A percentile compares a stretch with the other conserved stretches of the same genome.
phyloP scores from a whole-genome alignment of 768 basidiomycete genomes.

The Leccinum subgranulosum region DNA sequence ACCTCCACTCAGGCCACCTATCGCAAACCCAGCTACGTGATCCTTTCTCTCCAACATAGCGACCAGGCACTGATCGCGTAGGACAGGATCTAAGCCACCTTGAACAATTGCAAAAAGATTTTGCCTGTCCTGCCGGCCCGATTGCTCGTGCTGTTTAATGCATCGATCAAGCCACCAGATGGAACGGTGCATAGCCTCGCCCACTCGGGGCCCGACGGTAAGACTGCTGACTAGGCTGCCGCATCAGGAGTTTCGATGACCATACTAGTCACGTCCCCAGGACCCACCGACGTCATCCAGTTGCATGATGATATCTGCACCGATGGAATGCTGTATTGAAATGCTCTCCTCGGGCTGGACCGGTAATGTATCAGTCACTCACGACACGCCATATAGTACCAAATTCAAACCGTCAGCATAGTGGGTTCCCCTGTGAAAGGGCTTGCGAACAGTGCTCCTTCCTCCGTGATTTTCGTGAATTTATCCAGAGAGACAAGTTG shows the following conservation, averaged over 20 bases:
- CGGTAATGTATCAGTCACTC: background rate
- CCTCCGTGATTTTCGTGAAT: conserved; percentile 83
- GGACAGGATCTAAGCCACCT: conserved; percentile 70
- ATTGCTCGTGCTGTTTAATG: conserved; percentile 67
- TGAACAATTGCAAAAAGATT: conserved; percentile 93
- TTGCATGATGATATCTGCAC: conserved; percentile 94
- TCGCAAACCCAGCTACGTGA: conserved; percentile 84
- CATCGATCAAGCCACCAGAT: conserved; percentile 90
- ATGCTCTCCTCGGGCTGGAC: conserved; percentile 86
- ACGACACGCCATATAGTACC: background rate
- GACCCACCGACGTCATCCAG: conserved; percentile 83
- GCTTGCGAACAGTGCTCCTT: conserved; percentile 81
- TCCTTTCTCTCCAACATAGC: conserved; percentile 78
- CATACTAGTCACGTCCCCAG: background rate
- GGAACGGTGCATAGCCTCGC: conserved; percentile 85
- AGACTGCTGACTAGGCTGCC: conserved; percentile 64
- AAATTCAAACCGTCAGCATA: conserved; percentile 65
- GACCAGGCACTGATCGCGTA: conserved; percentile 74
- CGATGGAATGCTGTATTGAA: conserved; percentile 85
- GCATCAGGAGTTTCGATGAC: conserved; percentile 1
- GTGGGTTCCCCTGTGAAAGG: conserved; percentile 87
- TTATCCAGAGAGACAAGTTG: conserved; percentile 83
- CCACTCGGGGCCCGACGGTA: conserved; percentile 75
- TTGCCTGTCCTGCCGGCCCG: conserved; percentile 62
- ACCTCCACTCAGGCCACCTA: conserved; percentile 87